Evolutionary conservation across 2,329 filamentous ascomycete species (phyloP).

Genomic region (Calonectria henricotiae): DNA sequence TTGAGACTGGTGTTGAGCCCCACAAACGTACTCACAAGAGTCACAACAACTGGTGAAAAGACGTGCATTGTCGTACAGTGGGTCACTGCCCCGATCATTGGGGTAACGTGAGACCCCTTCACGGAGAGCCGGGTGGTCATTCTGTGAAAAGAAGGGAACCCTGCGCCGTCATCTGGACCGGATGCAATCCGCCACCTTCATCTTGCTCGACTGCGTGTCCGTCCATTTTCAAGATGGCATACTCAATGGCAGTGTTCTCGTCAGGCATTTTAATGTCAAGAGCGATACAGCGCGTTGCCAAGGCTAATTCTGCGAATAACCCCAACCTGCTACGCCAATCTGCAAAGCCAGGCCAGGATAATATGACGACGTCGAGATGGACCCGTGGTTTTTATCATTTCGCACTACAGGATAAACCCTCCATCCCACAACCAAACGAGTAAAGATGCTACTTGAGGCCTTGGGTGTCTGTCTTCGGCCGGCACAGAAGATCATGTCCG

Average conservation of each 20-base stretch:
- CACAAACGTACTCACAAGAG: neutral
- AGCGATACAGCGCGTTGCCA: neutral
- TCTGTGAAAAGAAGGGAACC: neutral
- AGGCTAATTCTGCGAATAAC: too few species aligned
- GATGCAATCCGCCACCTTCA: too few species aligned
- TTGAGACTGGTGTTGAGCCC: slow-evolving; percentile 3
- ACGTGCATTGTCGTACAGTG: slow-evolving; percentile 5
- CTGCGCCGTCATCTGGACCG: neutral
- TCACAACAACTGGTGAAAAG: neutral
- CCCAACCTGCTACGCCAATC: too few species aligned
- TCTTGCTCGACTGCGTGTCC: neutral
- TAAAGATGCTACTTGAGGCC: too few species aligned
- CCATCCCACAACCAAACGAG: slow-evolving; percentile 1
- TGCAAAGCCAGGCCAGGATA: neutral
- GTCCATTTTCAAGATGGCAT: too few species aligned
- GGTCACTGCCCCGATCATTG: neutral
- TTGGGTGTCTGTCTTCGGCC: neutral
- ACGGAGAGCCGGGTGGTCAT: neutral
- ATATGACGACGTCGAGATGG: neutral
- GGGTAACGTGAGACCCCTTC: neutral
- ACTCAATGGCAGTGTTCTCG: neutral
- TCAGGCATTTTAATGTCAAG: neutral
- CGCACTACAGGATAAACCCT: slow-evolving; percentile 9
- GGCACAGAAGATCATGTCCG: neutral
- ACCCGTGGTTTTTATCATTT: too few species aligned